Conservation (phyloP, 805 yeast genomes). For the Komagataella mondaviorum region DNA sequence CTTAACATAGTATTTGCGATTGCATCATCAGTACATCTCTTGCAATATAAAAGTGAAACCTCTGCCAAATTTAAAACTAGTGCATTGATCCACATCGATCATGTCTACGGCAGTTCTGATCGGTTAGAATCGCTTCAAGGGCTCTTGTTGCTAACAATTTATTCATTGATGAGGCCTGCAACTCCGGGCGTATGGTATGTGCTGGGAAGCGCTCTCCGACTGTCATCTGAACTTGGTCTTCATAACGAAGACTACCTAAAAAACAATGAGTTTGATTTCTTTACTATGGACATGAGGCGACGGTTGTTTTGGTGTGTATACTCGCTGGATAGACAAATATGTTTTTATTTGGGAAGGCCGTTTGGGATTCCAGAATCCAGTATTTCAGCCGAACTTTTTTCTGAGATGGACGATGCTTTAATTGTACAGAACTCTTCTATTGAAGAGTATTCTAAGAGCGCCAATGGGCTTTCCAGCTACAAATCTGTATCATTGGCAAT, state of each 20-base stretch:
- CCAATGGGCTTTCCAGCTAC: slow-evolving; percentile 40
- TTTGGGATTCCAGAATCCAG: slow-evolving; percentile 80
- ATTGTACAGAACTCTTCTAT: slow-evolving; percentile 24
- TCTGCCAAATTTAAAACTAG: slow-evolving; percentile 61
- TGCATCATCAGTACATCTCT: slow-evolving; percentile 60
- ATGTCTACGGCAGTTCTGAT: slow-evolving; percentile 42
- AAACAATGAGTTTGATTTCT: slow-evolving; percentile 31
- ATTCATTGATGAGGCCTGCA: slow-evolving; percentile 79
- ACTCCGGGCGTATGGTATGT: slow-evolving; percentile 91
- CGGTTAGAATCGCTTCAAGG: slow-evolving; percentile 66
- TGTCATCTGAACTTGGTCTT: slow-evolving; percentile 74
- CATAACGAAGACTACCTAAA: slow-evolving; percentile 45
- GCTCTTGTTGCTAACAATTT: slow-evolving; percentile 49
- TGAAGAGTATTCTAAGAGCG: slow-evolving; percentile 23
- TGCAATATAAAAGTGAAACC: slow-evolving; percentile 49
- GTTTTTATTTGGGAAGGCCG: slow-evolving; percentile 80
- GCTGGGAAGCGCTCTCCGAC: slow-evolving; percentile 64
- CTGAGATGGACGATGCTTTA: slow-evolving; percentile 58
- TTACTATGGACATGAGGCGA: slow-evolving; percentile 54
- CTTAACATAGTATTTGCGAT: slow-evolving; percentile 70
- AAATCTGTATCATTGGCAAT: slow-evolving; percentile 56
- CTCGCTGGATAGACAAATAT: slow-evolving; percentile 72
- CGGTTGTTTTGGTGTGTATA: slow-evolving; percentile 85
- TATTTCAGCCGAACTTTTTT: slow-evolving; percentile 59
- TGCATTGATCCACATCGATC: slow-evolving; percentile 45